These are phyloP conservation scores for Cytospora piceae DNA, from an alignment of 2,329 filamentous ascomycete genomes.

Conservation along the genomic window DNA sequence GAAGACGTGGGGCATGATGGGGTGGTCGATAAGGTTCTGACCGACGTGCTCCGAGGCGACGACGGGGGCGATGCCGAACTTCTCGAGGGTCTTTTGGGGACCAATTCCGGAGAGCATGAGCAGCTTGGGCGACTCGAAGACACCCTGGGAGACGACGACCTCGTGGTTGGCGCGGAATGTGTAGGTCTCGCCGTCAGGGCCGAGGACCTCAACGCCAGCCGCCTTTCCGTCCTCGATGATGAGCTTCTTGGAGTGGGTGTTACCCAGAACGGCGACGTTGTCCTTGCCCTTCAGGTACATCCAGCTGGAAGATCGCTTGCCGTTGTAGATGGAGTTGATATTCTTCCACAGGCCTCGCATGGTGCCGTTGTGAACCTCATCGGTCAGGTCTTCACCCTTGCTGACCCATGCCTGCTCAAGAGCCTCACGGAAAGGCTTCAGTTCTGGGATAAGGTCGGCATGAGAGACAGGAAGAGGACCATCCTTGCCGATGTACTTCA, in stretches of 20 bases:
- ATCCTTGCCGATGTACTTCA: slow-evolving; percentile 54
- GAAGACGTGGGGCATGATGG: slow-evolving; percentile 55
- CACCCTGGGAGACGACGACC: slow-evolving; percentile 54
- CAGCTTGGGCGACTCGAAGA: slow-evolving; percentile 67
- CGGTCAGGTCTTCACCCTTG: slow-evolving; percentile 53
- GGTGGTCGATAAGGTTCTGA: slow-evolving; percentile 66
- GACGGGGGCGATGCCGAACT: slow-evolving; percentile 57
- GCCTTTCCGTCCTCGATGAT: slow-evolving; percentile 52
- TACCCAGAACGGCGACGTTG: slow-evolving; percentile 57
- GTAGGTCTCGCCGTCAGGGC: slow-evolving; percentile 44
- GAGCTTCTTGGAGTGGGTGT: slow-evolving; percentile 53
- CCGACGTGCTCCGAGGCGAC: slow-evolving; percentile 65
- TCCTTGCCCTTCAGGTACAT: slow-evolving; percentile 55
- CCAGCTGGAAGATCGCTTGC: slow-evolving; percentile 56
- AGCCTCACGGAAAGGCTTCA: slow-evolving; percentile 54
- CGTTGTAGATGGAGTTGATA: slow-evolving; percentile 61
- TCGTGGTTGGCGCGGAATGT: slow-evolving; percentile 53
- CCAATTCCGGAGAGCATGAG: slow-evolving; percentile 69
- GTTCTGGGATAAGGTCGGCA: slow-evolving; percentile 56
- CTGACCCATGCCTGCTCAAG: slow-evolving; percentile 57
- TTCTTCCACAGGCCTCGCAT: slow-evolving; percentile 58
- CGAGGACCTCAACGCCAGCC: slow-evolving; percentile 53
- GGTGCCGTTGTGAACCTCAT: slow-evolving; percentile 60
- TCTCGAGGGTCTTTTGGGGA: slow-evolving; percentile 53
- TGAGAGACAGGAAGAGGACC: slow-evolving; percentile 60